Evolutionary conservation across 1,139 yeast species (phyloP).

Genomic region (Zygosaccharomyces pseudobailii): DNA sequence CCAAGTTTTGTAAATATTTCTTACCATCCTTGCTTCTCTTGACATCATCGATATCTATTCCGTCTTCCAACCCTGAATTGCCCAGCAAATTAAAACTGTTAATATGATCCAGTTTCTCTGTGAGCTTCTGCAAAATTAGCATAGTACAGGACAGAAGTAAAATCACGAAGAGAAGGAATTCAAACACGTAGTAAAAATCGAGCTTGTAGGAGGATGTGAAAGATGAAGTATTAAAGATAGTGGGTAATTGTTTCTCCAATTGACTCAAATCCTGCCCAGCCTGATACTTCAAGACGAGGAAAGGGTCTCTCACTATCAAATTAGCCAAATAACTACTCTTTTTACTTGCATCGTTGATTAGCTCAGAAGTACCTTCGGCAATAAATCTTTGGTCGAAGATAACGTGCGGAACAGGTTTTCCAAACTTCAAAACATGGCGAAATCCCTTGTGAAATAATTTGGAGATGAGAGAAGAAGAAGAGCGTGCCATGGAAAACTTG

Average conservation of each 20-base stretch:
- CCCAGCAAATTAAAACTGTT: conserved; percentile 1
- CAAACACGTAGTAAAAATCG: conserved; percentile 41
- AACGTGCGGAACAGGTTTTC: conserved; percentile 8
- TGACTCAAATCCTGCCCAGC: neutral
- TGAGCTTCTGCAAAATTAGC: conserved; percentile 33
- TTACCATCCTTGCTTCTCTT: conserved; percentile 1
- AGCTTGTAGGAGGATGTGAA: conserved; percentile 35
- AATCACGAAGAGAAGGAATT: conserved; percentile 41
- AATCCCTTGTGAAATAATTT: conserved; percentile 12
- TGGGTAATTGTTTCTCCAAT: neutral
- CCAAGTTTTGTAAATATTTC: neutral
- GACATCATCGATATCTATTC: neutral
- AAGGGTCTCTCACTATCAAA: conserved; percentile 27
- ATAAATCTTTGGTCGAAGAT: conserved; percentile 14
- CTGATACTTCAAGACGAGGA: conserved; percentile 19
- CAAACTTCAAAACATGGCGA: conserved; percentile 4
- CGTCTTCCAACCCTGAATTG: neutral
- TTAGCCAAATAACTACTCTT: conserved; percentile 7
- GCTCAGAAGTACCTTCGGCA: conserved; percentile 7
- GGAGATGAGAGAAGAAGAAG: conserved; percentile 19
- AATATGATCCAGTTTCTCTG: conserved; percentile 10
- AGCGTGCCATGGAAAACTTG: conserved; percentile 15
- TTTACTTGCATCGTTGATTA: neutral
- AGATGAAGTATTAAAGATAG: conserved; percentile 16
- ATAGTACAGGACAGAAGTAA: conserved; percentile 40